Base-by-base conservation (phyloP, 805 yeast species). In the Brettanomyces anomalus region DNA sequence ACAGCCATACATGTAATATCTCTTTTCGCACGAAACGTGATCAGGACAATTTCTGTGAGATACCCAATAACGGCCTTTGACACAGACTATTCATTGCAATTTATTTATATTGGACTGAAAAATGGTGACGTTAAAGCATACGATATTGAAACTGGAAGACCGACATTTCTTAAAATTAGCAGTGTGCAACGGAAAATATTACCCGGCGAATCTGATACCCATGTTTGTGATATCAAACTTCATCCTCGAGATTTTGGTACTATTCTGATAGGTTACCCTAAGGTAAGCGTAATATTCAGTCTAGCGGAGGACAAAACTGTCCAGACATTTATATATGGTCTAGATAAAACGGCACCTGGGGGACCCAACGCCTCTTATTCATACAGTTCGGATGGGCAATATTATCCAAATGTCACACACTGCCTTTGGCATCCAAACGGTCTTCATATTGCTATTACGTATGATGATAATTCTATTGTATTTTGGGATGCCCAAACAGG, bases 351-450 rank as follows among this genome's bases (percentile, higher is more conserved):
- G 7, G 81, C 86, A 0, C 80, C 82, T 14, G 95, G 94, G 5
- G 88, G 85, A 14, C 81, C 77, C 37, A 68, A 67, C 31, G 54
- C 61, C 3, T 45, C 53, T 3, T 60, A 59, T 41, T 46, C 50
- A 15, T 62, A 60, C 40, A 52, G 52, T 20, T 17, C 47, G 1
- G 45, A 52, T 15, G 62, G 61, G 3, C 24, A 21, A 13, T 60
- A 61, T 44, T 46, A 51, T 33, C 67, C 68, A 3, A 47, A 44
- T 8, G 52, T 60, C 6, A 19, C 42, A 4, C 72, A 79, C 40
- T 80, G 95, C 0, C 67, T 76, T 30, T 93, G 85, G 76, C 97
- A 90, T 60, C 98, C 99, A 3, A 87, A 87, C 56, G 96, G 97
- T 0, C 71, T 88, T 37, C 95, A 89, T 56, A 64, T 86, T 3